phyloP scores from a whole-genome alignment of 139 green algal species.

The Coccomyxa sp. region DNA sequence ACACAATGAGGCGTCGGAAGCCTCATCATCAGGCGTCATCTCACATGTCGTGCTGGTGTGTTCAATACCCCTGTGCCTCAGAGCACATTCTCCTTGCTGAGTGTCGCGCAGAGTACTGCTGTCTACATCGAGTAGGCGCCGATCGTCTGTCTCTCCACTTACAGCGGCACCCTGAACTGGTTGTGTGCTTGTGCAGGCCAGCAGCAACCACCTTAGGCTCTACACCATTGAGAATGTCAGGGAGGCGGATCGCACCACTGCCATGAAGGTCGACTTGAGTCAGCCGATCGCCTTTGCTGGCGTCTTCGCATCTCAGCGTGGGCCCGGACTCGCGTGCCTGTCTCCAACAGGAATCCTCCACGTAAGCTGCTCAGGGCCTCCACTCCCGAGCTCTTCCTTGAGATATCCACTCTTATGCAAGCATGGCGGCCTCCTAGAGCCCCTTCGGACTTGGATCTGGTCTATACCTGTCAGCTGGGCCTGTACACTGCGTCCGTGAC shows the following conservation, averaged over 20 bases:
- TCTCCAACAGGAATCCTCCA: neutral
- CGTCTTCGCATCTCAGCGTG: conserved; percentile 25
- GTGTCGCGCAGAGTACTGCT: too few species aligned
- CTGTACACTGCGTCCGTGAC: neutral
- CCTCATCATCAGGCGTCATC: too few species aligned
- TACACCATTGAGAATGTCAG: conserved; percentile 35
- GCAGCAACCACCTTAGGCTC: conserved; percentile 29
- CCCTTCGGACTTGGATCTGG: too few species aligned
- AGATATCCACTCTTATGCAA: too few species aligned
- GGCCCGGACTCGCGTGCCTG: conserved; percentile 26
- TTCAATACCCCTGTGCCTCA: neutral
- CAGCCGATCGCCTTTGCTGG: conserved; percentile 23
- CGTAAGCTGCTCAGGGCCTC: too few species aligned
- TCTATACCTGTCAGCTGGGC: neutral
- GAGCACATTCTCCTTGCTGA: neutral
- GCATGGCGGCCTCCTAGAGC: too few species aligned
- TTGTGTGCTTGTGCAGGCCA: conserved; percentile 22
- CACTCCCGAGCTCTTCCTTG: neutral
- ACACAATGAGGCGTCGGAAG: too few species aligned
- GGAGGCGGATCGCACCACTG: conserved; percentile 24
- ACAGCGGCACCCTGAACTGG: too few species aligned
- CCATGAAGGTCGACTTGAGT: conserved; percentile 32
- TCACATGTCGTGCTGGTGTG: neutral
- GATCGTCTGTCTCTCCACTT: too few species aligned
- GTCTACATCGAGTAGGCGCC: too few species aligned